Evolutionary conservation across 2,329 filamentous ascomycete genomes (phyloP).

Genomic region (Periglandula ipomoeae): DNA sequence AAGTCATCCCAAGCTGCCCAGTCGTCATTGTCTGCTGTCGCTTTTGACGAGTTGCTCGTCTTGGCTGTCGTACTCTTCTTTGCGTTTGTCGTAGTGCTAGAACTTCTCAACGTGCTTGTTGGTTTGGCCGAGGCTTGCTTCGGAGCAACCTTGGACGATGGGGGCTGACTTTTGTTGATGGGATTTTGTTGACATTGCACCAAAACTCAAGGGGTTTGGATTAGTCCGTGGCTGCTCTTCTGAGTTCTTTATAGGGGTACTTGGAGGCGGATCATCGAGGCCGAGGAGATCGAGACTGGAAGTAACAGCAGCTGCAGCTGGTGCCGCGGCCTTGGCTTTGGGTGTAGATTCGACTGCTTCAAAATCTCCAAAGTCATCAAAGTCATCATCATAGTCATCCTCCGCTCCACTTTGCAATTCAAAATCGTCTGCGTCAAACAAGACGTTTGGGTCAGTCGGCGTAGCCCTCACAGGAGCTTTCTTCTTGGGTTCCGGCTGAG

Average conservation of each 20-base stretch:
- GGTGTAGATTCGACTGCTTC: conserved; percentile 31
- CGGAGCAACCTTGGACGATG: conserved; percentile 39
- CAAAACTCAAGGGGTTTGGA: conserved; percentile 18
- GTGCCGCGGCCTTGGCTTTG: background rate
- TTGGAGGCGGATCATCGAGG: conserved; percentile 22
- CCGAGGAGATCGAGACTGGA: conserved; percentile 31
- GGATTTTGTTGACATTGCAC: conserved; percentile 26
- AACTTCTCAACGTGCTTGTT: background rate
- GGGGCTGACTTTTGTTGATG: conserved; percentile 41
- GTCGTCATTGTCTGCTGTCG: conserved; percentile 28
- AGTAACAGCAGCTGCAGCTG: background rate
- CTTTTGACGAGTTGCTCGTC: conserved; percentile 1
- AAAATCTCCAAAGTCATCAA: conserved; percentile 51
- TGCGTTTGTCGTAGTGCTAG: background rate
- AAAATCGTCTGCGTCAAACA: conserved; percentile 58
- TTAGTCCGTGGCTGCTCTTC: background rate
- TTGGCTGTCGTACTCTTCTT: conserved; percentile 7
- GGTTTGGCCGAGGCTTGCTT: conserved; percentile 23
- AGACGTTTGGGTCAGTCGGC: conserved; percentile 39
- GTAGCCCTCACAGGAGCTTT: conserved; percentile 16
- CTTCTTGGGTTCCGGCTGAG: conserved; percentile 9
- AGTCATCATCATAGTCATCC: conserved; percentile 31
- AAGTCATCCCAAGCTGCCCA: conserved; percentile 45
- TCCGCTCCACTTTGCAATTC: conserved; percentile 30
- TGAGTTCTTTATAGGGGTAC: background rate